These are phyloP conservation scores for Saccharomycopsis lassenensis DNA, from an alignment of 805 yeast genomes.

Conservation along the genomic window DNA sequence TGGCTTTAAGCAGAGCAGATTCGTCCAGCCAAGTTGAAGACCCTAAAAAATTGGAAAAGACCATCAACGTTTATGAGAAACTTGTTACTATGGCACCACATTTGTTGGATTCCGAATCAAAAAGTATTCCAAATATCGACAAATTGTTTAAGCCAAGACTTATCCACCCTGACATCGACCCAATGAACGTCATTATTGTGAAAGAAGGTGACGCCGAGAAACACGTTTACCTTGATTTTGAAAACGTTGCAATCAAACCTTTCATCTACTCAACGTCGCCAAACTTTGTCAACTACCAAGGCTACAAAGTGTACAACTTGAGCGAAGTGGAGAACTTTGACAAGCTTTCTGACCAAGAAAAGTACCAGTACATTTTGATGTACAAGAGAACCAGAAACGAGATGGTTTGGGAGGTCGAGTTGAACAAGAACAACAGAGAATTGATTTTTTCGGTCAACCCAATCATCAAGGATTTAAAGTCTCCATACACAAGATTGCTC, in stretches of 20 bases:
- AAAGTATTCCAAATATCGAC: constrained; percentile 48
- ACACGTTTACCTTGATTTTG: constrained; percentile 67
- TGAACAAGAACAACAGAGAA: constrained; percentile 53
- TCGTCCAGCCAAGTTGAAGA: constrained; percentile 31
- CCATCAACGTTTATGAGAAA: constrained; percentile 51
- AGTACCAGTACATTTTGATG: constrained; percentile 77
- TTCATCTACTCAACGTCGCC: constrained; percentile 72
- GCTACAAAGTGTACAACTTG: constrained; percentile 73
- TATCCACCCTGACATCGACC: constrained; percentile 77
- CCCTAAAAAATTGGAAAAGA: constrained; percentile 33
- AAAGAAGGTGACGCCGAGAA: constrained; percentile 27
- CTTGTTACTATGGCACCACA: constrained; percentile 44
- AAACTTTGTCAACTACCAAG: constrained; percentile 73
- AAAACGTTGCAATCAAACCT: constrained; percentile 72
- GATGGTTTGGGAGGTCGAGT: constrained; percentile 70
- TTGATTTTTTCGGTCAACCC: constrained; percentile 81
- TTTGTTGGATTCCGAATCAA: constrained; percentile 39
- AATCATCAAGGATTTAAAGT: constrained; percentile 55
- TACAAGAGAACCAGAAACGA: constrained; percentile 86
- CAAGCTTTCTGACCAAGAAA: constrained; percentile 56
- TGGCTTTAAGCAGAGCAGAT: constrained; percentile 45
- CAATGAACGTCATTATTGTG: constrained; percentile 66
- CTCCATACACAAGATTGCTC: constrained; percentile 50
- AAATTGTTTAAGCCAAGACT: constrained; percentile 65
- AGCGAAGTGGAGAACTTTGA: constrained; percentile 63